Evolutionary conservation across 1,284 basidiomycete genomes (phyloP).

Genomic region (Cryptococcus wingfieldii): DNA sequence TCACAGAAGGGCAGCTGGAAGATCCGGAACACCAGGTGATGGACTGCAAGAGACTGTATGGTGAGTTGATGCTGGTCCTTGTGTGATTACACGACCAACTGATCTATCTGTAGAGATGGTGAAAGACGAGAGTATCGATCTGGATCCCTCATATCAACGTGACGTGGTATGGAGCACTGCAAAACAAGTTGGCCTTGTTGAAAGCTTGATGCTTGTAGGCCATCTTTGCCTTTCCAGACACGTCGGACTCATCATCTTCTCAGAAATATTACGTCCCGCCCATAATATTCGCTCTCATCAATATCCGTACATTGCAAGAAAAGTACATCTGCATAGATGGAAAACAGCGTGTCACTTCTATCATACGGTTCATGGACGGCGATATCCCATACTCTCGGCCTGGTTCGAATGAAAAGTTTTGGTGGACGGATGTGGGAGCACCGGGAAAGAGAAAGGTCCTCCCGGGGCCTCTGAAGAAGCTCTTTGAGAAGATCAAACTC

Average conservation of each 20-base stretch:
- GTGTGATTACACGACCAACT: not conserved
- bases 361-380: conserved; percentile 40
- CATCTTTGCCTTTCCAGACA: not conserved
- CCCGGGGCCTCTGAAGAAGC: conserved; percentile 23
- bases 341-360: conserved; percentile 45
- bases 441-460: conserved; percentile 14
- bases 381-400: conserved; percentile 33
- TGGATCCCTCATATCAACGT: conserved; percentile 43
- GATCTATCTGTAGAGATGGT: conserved; percentile 27
- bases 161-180: conserved; percentile 42
- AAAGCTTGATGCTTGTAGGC: conserved; percentile 36
- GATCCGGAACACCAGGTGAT: conserved; percentile 25
- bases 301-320: conserved; percentile 13
- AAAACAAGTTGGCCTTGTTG: conserved; percentile 32
- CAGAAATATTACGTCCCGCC: conserved; percentile 47
- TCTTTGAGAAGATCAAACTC: conserved; percentile 37
- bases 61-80: conserved; percentile 15
- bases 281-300: conserved; percentile 36
- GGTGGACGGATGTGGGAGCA: conserved; percentile 22
- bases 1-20: conserved; percentile 22
- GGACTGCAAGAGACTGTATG: conserved; percentile 25
- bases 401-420: conserved; percentile 29
- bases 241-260: conserved; percentile 3
- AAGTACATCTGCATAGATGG: conserved; percentile 43
- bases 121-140: conserved; percentile 31